Evolutionary conservation across 1,139 yeast genomes (phyloP).

Genomic region (Candida sojae): DNA sequence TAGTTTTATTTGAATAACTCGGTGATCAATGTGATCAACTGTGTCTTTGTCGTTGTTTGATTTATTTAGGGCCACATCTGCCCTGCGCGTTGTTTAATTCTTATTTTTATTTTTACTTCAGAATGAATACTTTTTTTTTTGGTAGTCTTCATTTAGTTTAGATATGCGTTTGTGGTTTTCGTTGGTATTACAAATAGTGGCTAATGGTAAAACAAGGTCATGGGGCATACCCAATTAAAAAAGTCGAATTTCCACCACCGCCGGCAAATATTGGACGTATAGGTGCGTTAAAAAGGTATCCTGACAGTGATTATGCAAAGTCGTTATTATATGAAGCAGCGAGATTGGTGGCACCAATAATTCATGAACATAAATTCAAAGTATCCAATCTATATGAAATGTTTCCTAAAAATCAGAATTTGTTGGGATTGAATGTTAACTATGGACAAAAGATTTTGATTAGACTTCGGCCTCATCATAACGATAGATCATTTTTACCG

Average conservation of each 20-base stretch:
- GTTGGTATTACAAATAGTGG: too few relatives aligned
- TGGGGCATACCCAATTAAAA: constrained; percentile 12
- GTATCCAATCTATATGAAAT: constrained; percentile 79
- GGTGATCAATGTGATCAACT: neutral
- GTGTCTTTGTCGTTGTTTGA: neutral
- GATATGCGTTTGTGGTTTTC: neutral
- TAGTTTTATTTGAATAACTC: neutral
- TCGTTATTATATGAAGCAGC: constrained; percentile 63
- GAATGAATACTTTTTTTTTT: neutral
- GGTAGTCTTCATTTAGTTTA: neutral
- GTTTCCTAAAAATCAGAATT: constrained; percentile 67
- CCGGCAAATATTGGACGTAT: constrained; percentile 52
- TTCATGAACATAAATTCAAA: constrained; percentile 64
- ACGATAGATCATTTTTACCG: constrained; percentile 61
- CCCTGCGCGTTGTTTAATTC: neutral
- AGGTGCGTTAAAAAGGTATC: constrained; percentile 57
- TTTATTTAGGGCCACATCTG: neutral
- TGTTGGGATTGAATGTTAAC: constrained; percentile 87
- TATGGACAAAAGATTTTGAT: constrained; percentile 75
- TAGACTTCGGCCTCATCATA: constrained; percentile 62
- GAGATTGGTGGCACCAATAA: constrained; percentile 68
- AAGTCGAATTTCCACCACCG: constrained; percentile 34
- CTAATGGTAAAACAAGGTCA: constrained; percentile 18
- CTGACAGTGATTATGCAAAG: constrained; percentile 57
- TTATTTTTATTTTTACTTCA: too few relatives aligned